Conservation (phyloP, 352 stramenopile genomes). For the Pythium coloratum region DNA sequence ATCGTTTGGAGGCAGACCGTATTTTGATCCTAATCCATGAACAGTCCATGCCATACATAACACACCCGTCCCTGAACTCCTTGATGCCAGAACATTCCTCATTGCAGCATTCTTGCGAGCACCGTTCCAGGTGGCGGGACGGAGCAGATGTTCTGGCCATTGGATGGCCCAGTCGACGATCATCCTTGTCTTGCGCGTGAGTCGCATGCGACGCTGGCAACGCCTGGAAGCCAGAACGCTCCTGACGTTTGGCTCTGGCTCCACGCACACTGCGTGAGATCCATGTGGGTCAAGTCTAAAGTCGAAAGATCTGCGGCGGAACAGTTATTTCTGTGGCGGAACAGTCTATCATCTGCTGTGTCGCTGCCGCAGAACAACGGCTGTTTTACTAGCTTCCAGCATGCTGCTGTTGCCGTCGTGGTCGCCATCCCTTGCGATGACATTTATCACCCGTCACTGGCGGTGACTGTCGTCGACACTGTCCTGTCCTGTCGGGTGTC, state of each 20-base stretch:
- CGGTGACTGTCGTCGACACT: not conserved
- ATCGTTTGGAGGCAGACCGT: not conserved
- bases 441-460: not conserved
- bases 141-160: slow-evolving; percentile 24
- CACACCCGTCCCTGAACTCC: not conserved
- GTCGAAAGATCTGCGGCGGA: not conserved
- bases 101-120: not conserved
- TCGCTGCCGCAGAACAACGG: slow-evolving; percentile 8
- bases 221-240: slow-evolving; percentile 2
- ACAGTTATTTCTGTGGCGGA: slow-evolving; percentile 9
- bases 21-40: slow-evolving; percentile 21
- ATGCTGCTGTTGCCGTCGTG: slow-evolving; percentile 1
- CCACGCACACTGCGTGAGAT: slow-evolving; percentile 1
- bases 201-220: slow-evolving; percentile 6
- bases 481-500: not conserved
- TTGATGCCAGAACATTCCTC: slow-evolving; percentile 7
- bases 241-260: slow-evolving; percentile 14
- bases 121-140: slow-evolving; percentile 22
- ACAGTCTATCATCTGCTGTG: slow-evolving; percentile 9
- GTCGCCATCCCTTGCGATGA: slow-evolving; percentile 1
- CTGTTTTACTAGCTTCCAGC: slow-evolving; percentile 14
- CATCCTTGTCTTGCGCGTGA: not conserved
- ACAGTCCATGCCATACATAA: slow-evolving; percentile 12
- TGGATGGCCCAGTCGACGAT: not conserved
- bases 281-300: slow-evolving; percentile 16